Evolutionary conservation across 2,329 filamentous ascomycete species (phyloP).

Genomic region (Cordyceps cicadae): DNA sequence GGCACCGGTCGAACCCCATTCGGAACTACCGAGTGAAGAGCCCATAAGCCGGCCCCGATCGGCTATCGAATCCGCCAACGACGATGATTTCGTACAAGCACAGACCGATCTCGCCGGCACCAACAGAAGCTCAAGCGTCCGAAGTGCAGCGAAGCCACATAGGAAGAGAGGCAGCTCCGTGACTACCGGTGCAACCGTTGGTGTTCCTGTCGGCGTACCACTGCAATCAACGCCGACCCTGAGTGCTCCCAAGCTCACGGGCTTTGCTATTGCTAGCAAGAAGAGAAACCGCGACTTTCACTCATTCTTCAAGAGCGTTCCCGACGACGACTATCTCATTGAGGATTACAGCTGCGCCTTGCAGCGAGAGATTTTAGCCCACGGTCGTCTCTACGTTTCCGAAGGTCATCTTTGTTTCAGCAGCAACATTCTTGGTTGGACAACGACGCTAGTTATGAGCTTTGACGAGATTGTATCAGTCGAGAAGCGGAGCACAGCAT

Average conservation of each 20-base stretch:
- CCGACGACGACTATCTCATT: constrained; percentile 95
- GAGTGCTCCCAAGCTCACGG: constrained; percentile 70
- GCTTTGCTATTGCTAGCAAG: constrained; percentile 92
- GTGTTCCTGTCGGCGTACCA: constrained; percentile 54
- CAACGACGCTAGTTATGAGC: constrained; percentile 93
- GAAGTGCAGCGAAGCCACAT: constrained; percentile 52
- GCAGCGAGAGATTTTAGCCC: constrained; percentile 89
- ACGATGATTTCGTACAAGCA: constrained; percentile 55
- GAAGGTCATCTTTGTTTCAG: constrained; percentile 98
- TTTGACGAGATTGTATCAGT: constrained; percentile 97
- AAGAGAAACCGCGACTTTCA: constrained; percentile 96
- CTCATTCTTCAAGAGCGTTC: constrained; percentile 86
- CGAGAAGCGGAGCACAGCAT: constrained; percentile 90
- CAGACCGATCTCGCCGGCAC: constrained; percentile 53
- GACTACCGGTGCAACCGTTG: constrained; percentile 57
- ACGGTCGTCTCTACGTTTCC: constrained; percentile 89
- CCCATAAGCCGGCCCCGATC: constrained; percentile 38
- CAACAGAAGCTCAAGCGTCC: constrained; percentile 58
- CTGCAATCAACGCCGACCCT: constrained; percentile 54
- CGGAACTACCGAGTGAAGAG: constrained; percentile 26
- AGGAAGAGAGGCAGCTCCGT: constrained; percentile 78
- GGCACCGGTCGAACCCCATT: constrained; percentile 41
- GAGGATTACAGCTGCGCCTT: constrained; percentile 97
- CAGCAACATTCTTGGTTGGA: constrained; percentile 97
- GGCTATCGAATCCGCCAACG: constrained; percentile 38